Evolutionary conservation across 2,329 filamentous ascomycete species (phyloP).

Genomic region (Penicillium griseofulvum): DNA sequence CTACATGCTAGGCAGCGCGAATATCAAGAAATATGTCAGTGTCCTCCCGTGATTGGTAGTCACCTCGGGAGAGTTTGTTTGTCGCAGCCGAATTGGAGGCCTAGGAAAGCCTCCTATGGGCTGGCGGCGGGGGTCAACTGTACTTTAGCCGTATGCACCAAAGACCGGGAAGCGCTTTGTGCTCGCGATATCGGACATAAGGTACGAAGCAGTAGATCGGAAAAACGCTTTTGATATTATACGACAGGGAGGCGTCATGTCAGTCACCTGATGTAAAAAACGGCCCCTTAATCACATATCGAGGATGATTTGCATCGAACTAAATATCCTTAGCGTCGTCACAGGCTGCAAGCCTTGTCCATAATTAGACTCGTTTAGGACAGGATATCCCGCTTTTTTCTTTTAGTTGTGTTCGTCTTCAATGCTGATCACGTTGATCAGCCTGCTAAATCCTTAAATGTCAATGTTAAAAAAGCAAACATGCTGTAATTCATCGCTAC

Average conservation of each 20-base stretch:
- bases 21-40: constrained; percentile 9
- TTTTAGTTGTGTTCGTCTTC: constrained; percentile 8
- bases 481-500: not conserved
- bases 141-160: constrained; percentile 9
- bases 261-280: constrained; percentile 8
- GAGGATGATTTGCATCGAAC: constrained; percentile 6
- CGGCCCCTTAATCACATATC: not conserved
- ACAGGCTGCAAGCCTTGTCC: constrained; percentile 5
- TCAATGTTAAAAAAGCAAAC: constrained; percentile 12
- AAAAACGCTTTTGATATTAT: constrained; percentile 5
- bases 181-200: constrained; percentile 5
- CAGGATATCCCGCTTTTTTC: not conserved
- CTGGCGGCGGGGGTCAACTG: constrained; percentile 1
- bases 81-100: constrained; percentile 2
- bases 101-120: constrained; percentile 10
- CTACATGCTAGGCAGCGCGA: constrained; percentile 18
- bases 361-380: constrained; percentile 13
- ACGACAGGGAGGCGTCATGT: not conserved
- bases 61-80: constrained; percentile 9
- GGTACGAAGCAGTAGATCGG: not conserved
- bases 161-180: not conserved
- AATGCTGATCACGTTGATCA: constrained; percentile 23
- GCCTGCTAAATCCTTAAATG: constrained; percentile 1
- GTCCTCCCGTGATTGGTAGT: constrained; percentile 16
- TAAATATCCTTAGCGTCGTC: not conserved